Evolutionary conservation across 495 filamentous ascomycete species (phyloP), one percentile per base, ranked within the genome.

Genomic region (Lichenothelia convexa): DNA sequence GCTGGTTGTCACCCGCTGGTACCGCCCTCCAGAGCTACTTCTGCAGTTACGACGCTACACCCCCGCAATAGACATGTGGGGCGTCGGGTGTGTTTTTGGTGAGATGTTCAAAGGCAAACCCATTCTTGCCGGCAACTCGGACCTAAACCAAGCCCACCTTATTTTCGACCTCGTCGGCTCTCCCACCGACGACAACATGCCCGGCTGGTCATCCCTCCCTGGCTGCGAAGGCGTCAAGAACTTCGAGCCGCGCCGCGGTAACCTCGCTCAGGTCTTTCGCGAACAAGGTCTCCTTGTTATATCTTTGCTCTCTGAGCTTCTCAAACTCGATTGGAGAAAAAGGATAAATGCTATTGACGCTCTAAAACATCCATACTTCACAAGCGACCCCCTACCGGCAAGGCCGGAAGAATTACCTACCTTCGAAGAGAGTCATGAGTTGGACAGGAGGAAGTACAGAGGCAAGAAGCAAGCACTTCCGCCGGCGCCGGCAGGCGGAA

Each of bases 91-190:
- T 52, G 84, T 99, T 8, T 94, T 99, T 54, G 89, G 84, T 21
- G 89, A 99, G 56, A 99, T 99, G 89, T 80, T 95, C 41, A 75
- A 81, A 45, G 73, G 84, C 34, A 92, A 83, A 51, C 89, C 89
- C 0, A 94, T 99, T 32, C 68, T 99, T 18, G 72, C 82, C 2
- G 89, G 89, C 3, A 81, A 72, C 37, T 91, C 78, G 49, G 89
- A 99, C 51, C 57, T 70, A 4, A 79, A 95, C 48, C 89, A 99
- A 57, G 71, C 84, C 27, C 73, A 89, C 9, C 70, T 87, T 32
- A 93, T 95, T 36, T 99, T 93, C 47, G 75, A 78, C 37, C 70
- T 99, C n/a, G 80, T 93, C 37, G 89, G 89, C 12, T 78, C 82
- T 18, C 89, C 89, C 6, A 93, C 68, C 9, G 82, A 92, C 17